Evolutionary conservation across 2,329 filamentous ascomycete genomes (phyloP).

Genomic region (Cryphonectria parasitica): DNA sequence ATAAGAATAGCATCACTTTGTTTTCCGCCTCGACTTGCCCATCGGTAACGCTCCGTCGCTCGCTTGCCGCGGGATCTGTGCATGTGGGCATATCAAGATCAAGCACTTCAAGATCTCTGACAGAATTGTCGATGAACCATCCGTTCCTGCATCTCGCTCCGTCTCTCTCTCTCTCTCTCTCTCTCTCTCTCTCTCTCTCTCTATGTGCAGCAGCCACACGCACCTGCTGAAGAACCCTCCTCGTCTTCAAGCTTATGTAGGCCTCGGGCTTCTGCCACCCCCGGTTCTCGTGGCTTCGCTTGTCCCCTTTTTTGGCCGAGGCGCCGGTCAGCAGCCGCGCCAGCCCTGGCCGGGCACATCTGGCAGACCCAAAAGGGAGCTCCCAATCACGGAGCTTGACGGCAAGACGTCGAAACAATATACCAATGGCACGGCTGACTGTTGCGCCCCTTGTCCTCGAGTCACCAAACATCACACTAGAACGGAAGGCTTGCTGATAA

Average conservation of each 20-base stretch:
- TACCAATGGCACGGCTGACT: constrained; percentile 24
- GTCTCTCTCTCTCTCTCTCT: not conserved
- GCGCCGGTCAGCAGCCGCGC: constrained; percentile 21
- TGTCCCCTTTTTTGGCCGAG: not conserved
- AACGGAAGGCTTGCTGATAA: constrained; percentile 16
- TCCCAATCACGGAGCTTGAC: constrained; percentile 13
- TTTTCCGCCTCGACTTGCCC: not conserved
- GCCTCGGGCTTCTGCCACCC: not conserved
- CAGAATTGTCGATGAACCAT: not conserved
- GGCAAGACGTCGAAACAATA: constrained; percentile 21
- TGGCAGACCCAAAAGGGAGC: constrained; percentile 8
- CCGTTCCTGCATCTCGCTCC: too few relatives aligned
- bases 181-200: not conserved
- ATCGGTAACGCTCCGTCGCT: not conserved
- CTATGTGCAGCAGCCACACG: not conserved
- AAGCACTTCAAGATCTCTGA: constrained; percentile 4
- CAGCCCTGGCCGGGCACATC: constrained; percentile 10
- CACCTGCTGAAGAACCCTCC: not conserved
- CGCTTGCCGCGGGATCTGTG: not conserved
- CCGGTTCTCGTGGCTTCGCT: constrained; percentile 5
- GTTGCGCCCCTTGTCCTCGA: constrained; percentile 22
- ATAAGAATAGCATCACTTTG: constrained; percentile 22
- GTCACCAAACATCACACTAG: constrained; percentile 19
- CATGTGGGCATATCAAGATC: not conserved
- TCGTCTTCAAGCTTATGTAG: not conserved